Percentiles rank a stretch among this genome's conserved stretches.
These are phyloP conservation scores for Saitozyma sp. DNA, from an alignment of 768 basidiomycete genomes.

Conservation along the genomic window DNA sequence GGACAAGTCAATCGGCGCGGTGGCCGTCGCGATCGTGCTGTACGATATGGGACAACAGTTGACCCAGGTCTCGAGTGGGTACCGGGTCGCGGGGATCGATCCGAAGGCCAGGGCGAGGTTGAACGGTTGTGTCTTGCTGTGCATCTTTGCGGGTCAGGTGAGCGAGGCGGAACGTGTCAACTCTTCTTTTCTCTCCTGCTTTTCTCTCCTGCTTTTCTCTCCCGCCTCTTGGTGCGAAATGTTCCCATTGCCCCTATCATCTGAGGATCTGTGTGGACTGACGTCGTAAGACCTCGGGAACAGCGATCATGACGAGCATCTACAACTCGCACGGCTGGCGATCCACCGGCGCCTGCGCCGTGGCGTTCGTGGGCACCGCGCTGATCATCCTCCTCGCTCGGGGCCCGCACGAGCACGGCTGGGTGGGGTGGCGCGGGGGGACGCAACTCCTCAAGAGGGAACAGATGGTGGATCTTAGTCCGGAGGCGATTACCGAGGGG, in stretches of 20 bases:
- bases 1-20: constrained; percentile 68
- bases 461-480: constrained; percentile 36
- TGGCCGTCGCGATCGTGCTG: constrained; percentile 68
- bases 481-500: constrained; percentile 40
- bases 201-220: too few relatives aligned
- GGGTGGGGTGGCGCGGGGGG: constrained; percentile 56
- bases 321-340: constrained; percentile 73
- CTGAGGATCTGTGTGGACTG: neutral
- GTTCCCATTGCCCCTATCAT: too few relatives aligned
- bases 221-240: neutral
- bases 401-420: constrained; percentile 63
- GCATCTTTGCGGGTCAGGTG: constrained; percentile 71
- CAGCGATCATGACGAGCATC: constrained; percentile 69
- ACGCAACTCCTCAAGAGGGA: constrained; percentile 34
- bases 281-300: constrained; percentile 67
- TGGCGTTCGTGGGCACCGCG: constrained; percentile 64
- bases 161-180: constrained; percentile 4
- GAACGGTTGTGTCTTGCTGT: constrained; percentile 73
- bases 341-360: constrained; percentile 62
- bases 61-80: constrained; percentile 67
- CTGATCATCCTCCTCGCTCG: constrained; percentile 62
- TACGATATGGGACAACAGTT: constrained; percentile 72
- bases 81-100: constrained; percentile 57
- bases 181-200: too few relatives aligned
- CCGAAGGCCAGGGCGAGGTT: constrained; percentile 65